These are phyloP conservation scores for Oropetium thomaeum DNA, from an alignment of 176 grass and related monocot species.

Conservation along the genomic window DNA sequence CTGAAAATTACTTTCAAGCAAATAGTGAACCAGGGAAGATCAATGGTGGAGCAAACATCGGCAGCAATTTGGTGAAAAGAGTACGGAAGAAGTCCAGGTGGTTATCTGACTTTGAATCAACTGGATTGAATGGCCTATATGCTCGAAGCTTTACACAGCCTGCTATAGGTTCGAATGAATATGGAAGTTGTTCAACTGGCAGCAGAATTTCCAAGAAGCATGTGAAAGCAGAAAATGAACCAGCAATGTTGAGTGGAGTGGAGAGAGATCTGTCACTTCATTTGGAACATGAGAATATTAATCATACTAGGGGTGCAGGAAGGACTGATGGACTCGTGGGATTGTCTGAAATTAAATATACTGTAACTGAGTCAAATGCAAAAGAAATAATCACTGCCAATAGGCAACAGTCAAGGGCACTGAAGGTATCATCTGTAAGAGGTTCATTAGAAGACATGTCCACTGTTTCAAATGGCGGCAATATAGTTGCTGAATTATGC, in stretches of 20 bases:
- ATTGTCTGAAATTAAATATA: slow-evolving; percentile 20
- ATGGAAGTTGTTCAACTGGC: slow-evolving; percentile 9
- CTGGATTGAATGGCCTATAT: slow-evolving; percentile 39
- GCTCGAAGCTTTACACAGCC: slow-evolving; percentile 24
- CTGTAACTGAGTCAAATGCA: slow-evolving; percentile 4
- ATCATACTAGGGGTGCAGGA: background rate
- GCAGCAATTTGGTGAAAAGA: slow-evolving; percentile 54
- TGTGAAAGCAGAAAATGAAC: slow-evolving; percentile 28
- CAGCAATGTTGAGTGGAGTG: slow-evolving; percentile 12
- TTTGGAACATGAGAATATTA: background rate
- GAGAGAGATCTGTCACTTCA: too few relatives aligned
- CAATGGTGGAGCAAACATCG: slow-evolving; percentile 12
- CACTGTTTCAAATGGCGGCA: slow-evolving; percentile 39
- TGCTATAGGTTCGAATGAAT: background rate
- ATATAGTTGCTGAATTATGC: slow-evolving; percentile 29
- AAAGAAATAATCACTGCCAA: slow-evolving; percentile 25
- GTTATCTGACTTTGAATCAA: slow-evolving; percentile 56
- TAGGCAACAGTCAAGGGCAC: background rate
- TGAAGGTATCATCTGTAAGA: background rate
- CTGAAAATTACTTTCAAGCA: slow-evolving; percentile 6
- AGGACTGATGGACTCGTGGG: background rate
- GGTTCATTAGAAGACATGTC: slow-evolving; percentile 21
- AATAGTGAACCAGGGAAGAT: background rate
- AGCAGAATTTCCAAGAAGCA: background rate
- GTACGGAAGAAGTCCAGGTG: slow-evolving; percentile 62